A percentile compares a stretch with the other conserved stretches of the same genome.
phyloP scores from a whole-genome alignment of 345 rosid genomes.

The Pugionium cornutum region DNA sequence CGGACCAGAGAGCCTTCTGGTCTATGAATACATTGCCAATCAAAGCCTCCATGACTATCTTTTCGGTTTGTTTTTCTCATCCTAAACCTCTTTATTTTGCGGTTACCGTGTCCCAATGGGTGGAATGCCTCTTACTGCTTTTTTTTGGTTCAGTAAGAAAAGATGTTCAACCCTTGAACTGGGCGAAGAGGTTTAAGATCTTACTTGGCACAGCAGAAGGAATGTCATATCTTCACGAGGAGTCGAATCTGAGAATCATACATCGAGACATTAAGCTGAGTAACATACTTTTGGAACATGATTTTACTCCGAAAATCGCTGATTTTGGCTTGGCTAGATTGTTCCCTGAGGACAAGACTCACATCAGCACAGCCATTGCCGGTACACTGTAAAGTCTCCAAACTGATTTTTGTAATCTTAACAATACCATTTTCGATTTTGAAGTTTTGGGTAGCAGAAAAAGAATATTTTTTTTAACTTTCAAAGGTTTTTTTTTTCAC shows the following conservation, averaged over 20 bases:
- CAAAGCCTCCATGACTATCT: slow-evolving; percentile 69
- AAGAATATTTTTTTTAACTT: no score
- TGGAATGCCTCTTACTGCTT: background rate
- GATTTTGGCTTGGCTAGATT: slow-evolving; percentile 90
- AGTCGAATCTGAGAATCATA: slow-evolving; percentile 68
- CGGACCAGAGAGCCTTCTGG: slow-evolving; percentile 87
- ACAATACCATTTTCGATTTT: background rate
- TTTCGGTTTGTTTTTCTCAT: slow-evolving; percentile 48
- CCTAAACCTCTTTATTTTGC: background rate
- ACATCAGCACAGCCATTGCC: slow-evolving; percentile 73
- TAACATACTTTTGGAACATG: slow-evolving; percentile 69
- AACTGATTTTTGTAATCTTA: background rate
- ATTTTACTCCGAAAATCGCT: slow-evolving; percentile 73
- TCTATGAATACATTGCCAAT: slow-evolving; percentile 77
- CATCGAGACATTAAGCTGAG: slow-evolving; percentile 88
- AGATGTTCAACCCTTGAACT: slow-evolving; percentile 49
- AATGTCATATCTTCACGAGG: slow-evolving; percentile 78
- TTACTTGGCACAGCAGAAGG: slow-evolving; percentile 80
- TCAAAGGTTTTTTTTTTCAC: background rate
- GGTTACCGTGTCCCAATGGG: background rate
- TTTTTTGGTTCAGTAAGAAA: slow-evolving; percentile 47
- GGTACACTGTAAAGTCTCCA: slow-evolving; percentile 69
- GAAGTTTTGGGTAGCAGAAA: no score
- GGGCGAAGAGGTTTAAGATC: slow-evolving; percentile 62
- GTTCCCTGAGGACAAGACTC: slow-evolving; percentile 67